Percentiles rank a stretch among this genome's conserved stretches.
Conservation (phyloP, 805 yeast species). For the Huiozyma sinensis region DNA sequence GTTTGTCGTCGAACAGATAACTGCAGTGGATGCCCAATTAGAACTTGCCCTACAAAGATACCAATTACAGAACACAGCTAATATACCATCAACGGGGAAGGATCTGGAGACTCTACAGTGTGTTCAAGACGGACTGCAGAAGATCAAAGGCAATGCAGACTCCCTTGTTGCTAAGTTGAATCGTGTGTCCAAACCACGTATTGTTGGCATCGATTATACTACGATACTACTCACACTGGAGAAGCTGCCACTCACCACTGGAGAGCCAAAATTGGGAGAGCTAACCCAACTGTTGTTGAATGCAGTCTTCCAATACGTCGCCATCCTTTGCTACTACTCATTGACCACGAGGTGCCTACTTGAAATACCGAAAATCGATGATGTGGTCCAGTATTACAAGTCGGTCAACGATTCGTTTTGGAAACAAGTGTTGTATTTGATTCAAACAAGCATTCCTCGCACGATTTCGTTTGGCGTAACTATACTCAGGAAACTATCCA, state of each 20-base stretch:
- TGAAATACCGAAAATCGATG: conserved; percentile 11
- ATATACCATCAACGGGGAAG: background rate
- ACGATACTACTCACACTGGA: background rate
- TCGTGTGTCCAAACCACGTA: background rate
- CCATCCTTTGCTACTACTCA: conserved; percentile 16
- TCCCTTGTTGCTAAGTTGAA: background rate
- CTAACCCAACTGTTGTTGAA: background rate
- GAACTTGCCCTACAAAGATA: background rate
- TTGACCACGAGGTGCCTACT: conserved; percentile 11
- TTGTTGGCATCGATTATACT: background rate
- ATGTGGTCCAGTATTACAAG: conserved; percentile 14
- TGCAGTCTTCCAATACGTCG: conserved; percentile 8
- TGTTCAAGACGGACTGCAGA: conserved; percentile 10
- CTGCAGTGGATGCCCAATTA: background rate
- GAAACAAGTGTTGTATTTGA: conserved; percentile 12
- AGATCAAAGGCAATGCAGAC: conserved; percentile 7
- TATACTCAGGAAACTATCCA: background rate
- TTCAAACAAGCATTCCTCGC: conserved; percentile 10
- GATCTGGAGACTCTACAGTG: background rate
- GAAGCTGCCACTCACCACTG: background rate
- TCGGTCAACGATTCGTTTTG: conserved; percentile 7
- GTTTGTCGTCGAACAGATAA: background rate
- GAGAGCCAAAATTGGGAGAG: background rate
- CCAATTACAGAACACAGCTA: background rate
- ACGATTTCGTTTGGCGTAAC: background rate